A percentile compares a stretch with the other conserved stretches of the same genome.
Evolutionary conservation across 2,329 filamentous ascomycete genomes (phyloP).

Genomic region (Cytospora schulzeri): DNA sequence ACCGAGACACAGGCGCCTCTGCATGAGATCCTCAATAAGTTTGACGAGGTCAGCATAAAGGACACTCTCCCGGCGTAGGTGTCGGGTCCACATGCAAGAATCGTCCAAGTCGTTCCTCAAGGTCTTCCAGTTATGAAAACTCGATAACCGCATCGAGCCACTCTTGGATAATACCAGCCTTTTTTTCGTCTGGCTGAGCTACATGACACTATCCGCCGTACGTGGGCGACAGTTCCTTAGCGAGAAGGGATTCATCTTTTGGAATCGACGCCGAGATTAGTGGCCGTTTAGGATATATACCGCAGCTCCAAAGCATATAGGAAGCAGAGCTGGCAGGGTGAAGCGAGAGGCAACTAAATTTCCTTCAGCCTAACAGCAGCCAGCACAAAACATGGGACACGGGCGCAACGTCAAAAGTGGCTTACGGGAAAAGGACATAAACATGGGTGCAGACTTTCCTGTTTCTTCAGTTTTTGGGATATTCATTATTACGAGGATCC

Average conservation of each 20-base stretch:
- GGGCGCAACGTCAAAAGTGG: slow-evolving; percentile 13
- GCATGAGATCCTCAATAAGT: slow-evolving; percentile 14
- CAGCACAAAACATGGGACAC: slow-evolving; percentile 3
- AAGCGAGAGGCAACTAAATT: not conserved
- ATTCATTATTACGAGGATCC: not conserved
- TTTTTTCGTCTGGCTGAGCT: not conserved
- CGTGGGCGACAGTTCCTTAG: not conserved
- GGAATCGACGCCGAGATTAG: not conserved
- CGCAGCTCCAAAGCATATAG: not conserved
- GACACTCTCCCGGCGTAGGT: not conserved
- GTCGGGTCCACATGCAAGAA: not conserved
- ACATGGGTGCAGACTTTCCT: slow-evolving; percentile 9
- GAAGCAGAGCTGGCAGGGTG: not conserved
- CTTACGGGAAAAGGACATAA: not conserved
- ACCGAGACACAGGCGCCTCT: slow-evolving; percentile 35
- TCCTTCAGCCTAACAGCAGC: not conserved
- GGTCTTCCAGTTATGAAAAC: not conserved
- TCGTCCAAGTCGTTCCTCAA: not conserved
- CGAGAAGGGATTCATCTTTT: not conserved
- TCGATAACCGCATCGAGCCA: not conserved
- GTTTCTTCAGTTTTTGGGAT: slow-evolving; percentile 6
- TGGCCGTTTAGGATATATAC: not conserved
- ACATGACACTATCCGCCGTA: not conserved
- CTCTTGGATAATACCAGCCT: not conserved
- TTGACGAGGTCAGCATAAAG: not conserved